phyloP scores from a whole-genome alignment of 169 alveolate species.

The Plasmodium yoelii region DNA sequence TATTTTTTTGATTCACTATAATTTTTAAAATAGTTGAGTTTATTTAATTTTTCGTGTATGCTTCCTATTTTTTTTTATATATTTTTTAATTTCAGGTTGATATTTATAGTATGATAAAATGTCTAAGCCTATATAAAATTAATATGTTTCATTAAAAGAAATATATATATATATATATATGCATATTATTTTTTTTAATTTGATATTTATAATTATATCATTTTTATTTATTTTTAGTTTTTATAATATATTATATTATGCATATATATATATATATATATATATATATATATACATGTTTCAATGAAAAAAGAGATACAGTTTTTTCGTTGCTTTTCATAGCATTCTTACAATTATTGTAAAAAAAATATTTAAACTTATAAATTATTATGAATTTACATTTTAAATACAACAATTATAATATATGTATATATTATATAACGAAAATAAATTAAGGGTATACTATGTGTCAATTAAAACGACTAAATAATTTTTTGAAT shows the following conservation, averaged over 20 bases:
- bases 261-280: constrained; percentile 1
- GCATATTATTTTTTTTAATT: neutral
- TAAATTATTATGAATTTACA: constrained; percentile 15
- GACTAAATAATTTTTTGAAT: neutral
- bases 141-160: constrained; percentile 43
- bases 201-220: constrained; percentile 8
- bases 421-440: neutral
- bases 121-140: constrained; percentile 13
- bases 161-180: constrained; percentile 31
- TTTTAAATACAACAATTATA: constrained; percentile 10
- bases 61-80: constrained; percentile 2
- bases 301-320: neutral
- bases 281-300: neutral
- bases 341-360: constrained; percentile 3
- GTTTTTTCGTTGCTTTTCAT: constrained; percentile 18
- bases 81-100: neutral
- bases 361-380: constrained; percentile 20
- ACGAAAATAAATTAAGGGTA: neutral
- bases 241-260: neutral
- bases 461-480: neutral
- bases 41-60: neutral
- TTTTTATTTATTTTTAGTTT: neutral
- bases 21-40: neutral
- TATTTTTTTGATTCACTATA: neutral
- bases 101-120: constrained; percentile 1